Percentiles rank a stretch among this genome's conserved stretches.
These are phyloP conservation scores for Kluyveromyces starmeri DNA, from an alignment of 805 yeast genomes.

Conservation along the genomic window DNA sequence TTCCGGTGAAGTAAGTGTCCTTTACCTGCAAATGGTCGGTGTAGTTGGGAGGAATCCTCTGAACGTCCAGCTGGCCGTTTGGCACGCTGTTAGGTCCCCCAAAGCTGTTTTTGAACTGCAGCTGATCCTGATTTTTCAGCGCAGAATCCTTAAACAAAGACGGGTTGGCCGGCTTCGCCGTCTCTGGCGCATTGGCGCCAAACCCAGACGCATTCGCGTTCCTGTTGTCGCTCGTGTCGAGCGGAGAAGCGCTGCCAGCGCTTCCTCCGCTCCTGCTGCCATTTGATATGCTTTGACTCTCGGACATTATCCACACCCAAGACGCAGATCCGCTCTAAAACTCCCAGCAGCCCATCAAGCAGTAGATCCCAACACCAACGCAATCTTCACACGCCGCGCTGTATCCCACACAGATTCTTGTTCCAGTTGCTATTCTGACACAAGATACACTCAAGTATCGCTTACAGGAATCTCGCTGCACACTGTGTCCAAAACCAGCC, in stretches of 20 bases:
- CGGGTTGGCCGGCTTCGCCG: slow-evolving; percentile 1
- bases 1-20: slow-evolving; percentile 15
- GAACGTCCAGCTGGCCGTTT: background rate
- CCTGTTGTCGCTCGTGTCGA: background rate
- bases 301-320: too few relatives aligned
- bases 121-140: background rate
- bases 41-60: slow-evolving; percentile 8
- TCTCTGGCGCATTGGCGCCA: background rate
- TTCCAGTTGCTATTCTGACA: too few relatives aligned
- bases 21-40: slow-evolving; percentile 12
- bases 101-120: slow-evolving; percentile 3
- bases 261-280: too few relatives aligned
- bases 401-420: too few relatives aligned
- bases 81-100: background rate
- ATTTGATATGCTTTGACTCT: too few relatives aligned
- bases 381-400: too few relatives aligned
- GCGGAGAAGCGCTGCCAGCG: background rate
- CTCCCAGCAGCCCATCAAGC: too few relatives aligned
- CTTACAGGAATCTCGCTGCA: too few relatives aligned
- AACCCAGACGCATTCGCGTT: background rate
- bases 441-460: too few relatives aligned
- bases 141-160: slow-evolving; percentile 3
- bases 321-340: too few relatives aligned
- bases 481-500: too few relatives aligned
- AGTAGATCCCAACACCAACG: too few relatives aligned